Percentiles rank a stretch among this genome's conserved stretches.
Conservation (phyloP, 73 alveolate genomes). For the Paramecium tetraurelia region DNA sequence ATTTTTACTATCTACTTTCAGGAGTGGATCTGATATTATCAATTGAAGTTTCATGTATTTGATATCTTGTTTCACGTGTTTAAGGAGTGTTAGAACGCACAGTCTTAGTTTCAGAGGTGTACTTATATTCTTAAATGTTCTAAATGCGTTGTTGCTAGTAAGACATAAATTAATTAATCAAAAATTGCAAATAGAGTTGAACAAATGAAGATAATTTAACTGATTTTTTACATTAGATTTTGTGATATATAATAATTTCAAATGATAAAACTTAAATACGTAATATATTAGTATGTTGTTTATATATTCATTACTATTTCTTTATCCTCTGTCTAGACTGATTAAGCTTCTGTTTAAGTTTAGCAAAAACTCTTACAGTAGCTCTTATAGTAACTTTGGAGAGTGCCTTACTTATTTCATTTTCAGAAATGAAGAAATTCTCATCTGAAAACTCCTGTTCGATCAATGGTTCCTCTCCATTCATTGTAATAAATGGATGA, state of each 20-base stretch:
- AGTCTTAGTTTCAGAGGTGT: background rate
- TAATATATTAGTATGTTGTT: background rate
- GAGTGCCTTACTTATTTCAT: slow-evolving; percentile 1
- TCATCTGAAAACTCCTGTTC: background rate
- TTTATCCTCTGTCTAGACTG: background rate
- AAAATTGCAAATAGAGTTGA: background rate
- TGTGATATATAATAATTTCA: background rate
- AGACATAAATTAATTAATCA: background rate
- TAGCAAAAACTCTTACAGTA: slow-evolving; percentile 41
- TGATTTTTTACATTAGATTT: background rate
- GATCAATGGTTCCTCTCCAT: slow-evolving; percentile 2
- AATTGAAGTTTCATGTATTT: background rate
- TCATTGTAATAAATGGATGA: slow-evolving; percentile 22
- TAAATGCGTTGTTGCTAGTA: background rate
- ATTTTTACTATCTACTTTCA: background rate
- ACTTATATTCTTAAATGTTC: background rate
- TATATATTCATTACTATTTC: background rate
- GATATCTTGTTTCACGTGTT: background rate
- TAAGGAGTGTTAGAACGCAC: background rate
- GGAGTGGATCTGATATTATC: background rate
- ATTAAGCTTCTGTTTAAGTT: background rate
- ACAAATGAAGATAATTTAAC: background rate
- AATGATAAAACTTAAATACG: background rate
- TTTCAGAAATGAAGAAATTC: slow-evolving; percentile 29
- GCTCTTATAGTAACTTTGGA: slow-evolving; percentile 16